These are phyloP conservation scores for Arxiozyma bovina DNA, from an alignment of 1,139 yeast species.

Conservation along the genomic window DNA sequence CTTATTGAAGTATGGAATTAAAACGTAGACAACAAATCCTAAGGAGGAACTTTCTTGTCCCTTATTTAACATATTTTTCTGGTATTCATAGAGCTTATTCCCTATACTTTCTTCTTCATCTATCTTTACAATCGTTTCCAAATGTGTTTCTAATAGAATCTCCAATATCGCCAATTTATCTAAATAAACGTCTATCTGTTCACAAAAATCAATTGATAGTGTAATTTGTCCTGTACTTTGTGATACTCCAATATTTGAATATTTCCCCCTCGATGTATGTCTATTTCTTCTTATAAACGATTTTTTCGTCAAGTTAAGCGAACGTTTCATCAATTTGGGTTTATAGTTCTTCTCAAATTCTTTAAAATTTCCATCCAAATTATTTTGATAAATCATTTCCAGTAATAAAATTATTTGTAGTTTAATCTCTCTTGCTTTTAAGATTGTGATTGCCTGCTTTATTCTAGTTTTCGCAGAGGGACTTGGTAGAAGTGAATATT, in stretches of 20 bases:
- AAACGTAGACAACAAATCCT: constrained; percentile 47
- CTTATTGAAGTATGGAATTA: constrained; percentile 47
- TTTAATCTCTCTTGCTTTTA: constrained; percentile 61
- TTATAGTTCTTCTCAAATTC: constrained; percentile 25
- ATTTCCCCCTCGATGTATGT: constrained; percentile 13
- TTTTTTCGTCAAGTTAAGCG: constrained; percentile 34
- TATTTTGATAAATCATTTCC: constrained; percentile 35
- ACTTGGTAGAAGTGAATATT: constrained; percentile 5
- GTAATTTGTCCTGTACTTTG: background rate
- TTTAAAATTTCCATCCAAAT: constrained; percentile 26
- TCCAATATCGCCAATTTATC: constrained; percentile 53
- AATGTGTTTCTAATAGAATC: constrained; percentile 35
- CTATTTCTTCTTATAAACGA: constrained; percentile 20
- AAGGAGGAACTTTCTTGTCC: constrained; percentile 32
- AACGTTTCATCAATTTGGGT: constrained; percentile 27
- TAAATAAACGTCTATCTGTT: constrained; percentile 38
- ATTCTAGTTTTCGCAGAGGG: background rate
- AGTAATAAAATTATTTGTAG: constrained; percentile 51
- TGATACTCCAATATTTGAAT: background rate
- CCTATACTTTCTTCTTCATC: constrained; percentile 6
- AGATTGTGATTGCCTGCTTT: constrained; percentile 16
- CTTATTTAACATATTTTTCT: constrained; percentile 18
- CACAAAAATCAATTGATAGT: constrained; percentile 20
- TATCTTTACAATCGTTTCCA: constrained; percentile 14
- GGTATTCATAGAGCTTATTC: constrained; percentile 17